Percentiles rank a stretch among this genome's conserved stretches.
Evolutionary conservation across 1,139 yeast genomes (phyloP).

Genomic region (Debaryomycetaceae sp.): DNA sequence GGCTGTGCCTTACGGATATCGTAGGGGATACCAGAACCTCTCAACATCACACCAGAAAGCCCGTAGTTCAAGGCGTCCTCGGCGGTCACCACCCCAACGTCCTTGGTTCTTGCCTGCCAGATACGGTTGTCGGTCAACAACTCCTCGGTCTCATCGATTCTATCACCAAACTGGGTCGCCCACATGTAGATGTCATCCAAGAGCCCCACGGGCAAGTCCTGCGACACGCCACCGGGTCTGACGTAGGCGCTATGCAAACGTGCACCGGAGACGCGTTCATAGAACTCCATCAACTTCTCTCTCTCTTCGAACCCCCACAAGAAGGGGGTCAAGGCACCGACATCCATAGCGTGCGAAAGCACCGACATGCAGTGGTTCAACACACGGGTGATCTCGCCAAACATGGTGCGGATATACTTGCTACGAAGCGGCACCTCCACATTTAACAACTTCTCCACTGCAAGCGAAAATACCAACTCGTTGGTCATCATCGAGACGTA

Average conservation of each 20-base stretch:
- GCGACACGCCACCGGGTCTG: slow-evolving; percentile 91
- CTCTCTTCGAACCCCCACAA: slow-evolving; percentile 95
- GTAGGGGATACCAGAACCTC: slow-evolving; percentile 87
- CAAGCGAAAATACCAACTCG: slow-evolving; percentile 80
- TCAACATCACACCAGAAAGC: slow-evolving; percentile 82
- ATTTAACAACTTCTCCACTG: slow-evolving; percentile 81
- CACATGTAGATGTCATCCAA: slow-evolving; percentile 91
- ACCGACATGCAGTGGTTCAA: slow-evolving; percentile 87
- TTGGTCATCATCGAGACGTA: slow-evolving; percentile 93
- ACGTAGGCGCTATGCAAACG: slow-evolving; percentile 85
- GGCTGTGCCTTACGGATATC: slow-evolving; percentile 87
- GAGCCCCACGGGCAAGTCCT: slow-evolving; percentile 81
- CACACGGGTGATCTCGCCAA: slow-evolving; percentile 83
- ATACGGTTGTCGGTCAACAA: slow-evolving; percentile 86
- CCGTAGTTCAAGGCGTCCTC: slow-evolving; percentile 84
- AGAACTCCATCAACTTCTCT: slow-evolving; percentile 89
- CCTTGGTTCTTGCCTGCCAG: slow-evolving; percentile 86
- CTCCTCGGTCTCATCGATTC: slow-evolving; percentile 88
- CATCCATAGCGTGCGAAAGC: slow-evolving; percentile 89
- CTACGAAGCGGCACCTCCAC: slow-evolving; percentile 83
- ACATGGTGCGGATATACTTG: slow-evolving; percentile 78
- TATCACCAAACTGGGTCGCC: slow-evolving; percentile 95
- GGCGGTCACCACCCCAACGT: slow-evolving; percentile 76
- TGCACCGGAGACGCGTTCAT: slow-evolving; percentile 89
- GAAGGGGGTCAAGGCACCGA: slow-evolving; percentile 91